A percentile compares a stretch with the other conserved stretches of the same genome.
Evolutionary conservation across 2,329 filamentous ascomycete genomes (phyloP).

Genomic region (Aquanectria penicillioides): DNA sequence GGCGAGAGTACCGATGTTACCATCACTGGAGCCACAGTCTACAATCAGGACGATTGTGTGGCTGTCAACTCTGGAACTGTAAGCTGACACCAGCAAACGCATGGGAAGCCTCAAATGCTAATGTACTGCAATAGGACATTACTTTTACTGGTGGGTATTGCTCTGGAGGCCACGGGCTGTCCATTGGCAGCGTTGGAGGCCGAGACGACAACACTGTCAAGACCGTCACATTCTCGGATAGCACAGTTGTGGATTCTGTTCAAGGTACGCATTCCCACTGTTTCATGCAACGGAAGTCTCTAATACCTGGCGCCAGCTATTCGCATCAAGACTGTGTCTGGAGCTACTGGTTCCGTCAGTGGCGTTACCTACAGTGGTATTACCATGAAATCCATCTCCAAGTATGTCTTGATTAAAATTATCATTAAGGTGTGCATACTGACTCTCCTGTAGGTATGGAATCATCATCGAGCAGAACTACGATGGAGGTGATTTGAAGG

Average conservation of each 20-base stretch:
- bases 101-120: neutral
- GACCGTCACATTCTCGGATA: conserved; percentile 59
- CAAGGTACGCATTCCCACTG: conserved; percentile 50
- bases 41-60: conserved; percentile 71
- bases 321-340: conserved; percentile 59
- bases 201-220: conserved; percentile 63
- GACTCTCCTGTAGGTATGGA: conserved; percentile 40
- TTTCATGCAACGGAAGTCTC: neutral
- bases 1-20: conserved; percentile 58
- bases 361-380: conserved; percentile 56
- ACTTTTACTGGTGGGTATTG: conserved; percentile 56
- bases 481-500: conserved; percentile 56
- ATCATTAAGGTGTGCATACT: no score
- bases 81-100: rapidly evolving
- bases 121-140: conserved; percentile 46
- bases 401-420: conserved; percentile 25
- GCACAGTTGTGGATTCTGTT: conserved; percentile 58
- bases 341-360: conserved; percentile 55
- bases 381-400: conserved; percentile 51
- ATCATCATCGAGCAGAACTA: conserved; percentile 56
- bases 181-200: conserved; percentile 56
- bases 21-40: conserved; percentile 62
- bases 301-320: conserved; percentile 33
- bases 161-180: conserved; percentile 55
- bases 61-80: conserved; percentile 62